Conservation (phyloP, 2,329 filamentous ascomycete genomes). For the Aurifilum marmelostoma region DNA sequence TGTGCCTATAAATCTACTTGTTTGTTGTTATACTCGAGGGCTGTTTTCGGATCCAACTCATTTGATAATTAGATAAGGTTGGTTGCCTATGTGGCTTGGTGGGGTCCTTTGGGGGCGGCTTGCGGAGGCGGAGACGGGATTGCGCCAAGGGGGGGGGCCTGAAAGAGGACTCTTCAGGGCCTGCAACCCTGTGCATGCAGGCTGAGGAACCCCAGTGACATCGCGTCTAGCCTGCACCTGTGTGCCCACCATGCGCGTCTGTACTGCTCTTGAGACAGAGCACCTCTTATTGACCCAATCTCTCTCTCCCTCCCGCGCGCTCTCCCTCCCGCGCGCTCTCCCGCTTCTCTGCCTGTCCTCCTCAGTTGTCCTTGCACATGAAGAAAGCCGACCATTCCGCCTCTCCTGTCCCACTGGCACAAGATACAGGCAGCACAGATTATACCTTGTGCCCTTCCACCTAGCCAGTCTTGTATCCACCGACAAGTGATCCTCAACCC, state of each 20-base stretch:
- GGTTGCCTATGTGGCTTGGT: too few species aligned
- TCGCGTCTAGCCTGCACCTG: neutral
- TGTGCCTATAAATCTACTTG: neutral
- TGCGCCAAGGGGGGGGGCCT: neutral
- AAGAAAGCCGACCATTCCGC: neutral
- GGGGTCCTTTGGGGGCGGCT: too few species aligned
- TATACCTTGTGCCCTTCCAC: too few species aligned
- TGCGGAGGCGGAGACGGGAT: neutral
- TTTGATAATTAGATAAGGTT: slow-evolving; percentile 16
- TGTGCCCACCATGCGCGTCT: neutral
- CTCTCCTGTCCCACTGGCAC: too few species aligned
- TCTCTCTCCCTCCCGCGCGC: neutral
- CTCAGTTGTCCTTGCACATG: neutral
- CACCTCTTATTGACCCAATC: neutral
- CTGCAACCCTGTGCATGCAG: neutral
- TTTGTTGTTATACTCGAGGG: neutral
- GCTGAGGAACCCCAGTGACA: neutral
- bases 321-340: too few species aligned
- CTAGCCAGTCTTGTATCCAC: too few species aligned
- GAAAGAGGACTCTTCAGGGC: neutral
- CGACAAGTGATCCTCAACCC: neutral
- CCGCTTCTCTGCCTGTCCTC: neutral
- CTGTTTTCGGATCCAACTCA: neutral
- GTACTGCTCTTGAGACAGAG: neutral
- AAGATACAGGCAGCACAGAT: too few species aligned